A percentile compares a stretch with the other conserved stretches of the same genome.
Evolutionary conservation across 2,329 filamentous ascomycete species (phyloP).

Genomic region (Claviceps arundinis): DNA sequence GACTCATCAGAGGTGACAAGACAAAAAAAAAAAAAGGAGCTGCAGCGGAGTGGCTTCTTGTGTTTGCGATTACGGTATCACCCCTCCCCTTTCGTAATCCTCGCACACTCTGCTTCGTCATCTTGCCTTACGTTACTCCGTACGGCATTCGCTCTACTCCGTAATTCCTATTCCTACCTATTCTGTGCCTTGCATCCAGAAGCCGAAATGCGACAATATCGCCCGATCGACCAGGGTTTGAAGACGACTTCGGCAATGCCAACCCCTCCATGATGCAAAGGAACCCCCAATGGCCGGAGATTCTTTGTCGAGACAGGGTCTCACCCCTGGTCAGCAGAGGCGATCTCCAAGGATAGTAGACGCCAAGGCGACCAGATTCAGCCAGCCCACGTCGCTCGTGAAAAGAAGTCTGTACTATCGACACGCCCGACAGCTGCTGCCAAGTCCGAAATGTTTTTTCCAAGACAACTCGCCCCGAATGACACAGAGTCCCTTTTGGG

Average conservation of each 20-base stretch:
- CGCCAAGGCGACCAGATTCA: not conserved
- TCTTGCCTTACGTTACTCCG: too few species aligned
- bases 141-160: too few species aligned
- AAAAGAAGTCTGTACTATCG: not conserved
- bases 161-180: too few species aligned
- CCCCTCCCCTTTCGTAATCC: too few species aligned
- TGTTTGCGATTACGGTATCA: too few species aligned
- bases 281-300: not conserved
- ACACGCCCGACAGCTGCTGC: not conserved
- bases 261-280: not conserved
- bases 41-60: too few species aligned
- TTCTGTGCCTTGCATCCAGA: too few species aligned
- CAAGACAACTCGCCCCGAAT: not conserved
- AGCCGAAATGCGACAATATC: not conserved
- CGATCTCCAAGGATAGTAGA: conserved; percentile 1
- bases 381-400: not conserved
- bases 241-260: not conserved
- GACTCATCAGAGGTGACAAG: too few species aligned
- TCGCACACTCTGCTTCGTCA: too few species aligned
- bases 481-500: not conserved
- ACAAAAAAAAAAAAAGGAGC: too few species aligned
- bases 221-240: not conserved
- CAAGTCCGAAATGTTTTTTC: not conserved
- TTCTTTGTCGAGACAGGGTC: not conserved
- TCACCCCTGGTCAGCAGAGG: not conserved